These are phyloP conservation scores for Alternaria incomplexa DNA, from an alignment of 2,329 filamentous ascomycete species.

Conservation along the genomic window DNA sequence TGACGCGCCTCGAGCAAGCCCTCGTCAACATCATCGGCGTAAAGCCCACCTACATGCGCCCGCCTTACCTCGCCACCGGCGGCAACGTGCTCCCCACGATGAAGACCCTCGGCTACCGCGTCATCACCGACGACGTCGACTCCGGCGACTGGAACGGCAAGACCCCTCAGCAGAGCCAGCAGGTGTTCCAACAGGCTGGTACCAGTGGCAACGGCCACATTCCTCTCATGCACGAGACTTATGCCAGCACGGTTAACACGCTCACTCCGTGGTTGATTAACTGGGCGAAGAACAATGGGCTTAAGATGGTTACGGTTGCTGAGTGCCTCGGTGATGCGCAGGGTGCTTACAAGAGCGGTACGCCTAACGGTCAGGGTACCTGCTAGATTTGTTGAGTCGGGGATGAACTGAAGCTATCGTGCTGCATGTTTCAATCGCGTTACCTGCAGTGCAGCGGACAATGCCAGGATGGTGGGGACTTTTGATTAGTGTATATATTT, in stretches of 20 bases:
- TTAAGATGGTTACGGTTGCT: conserved; percentile 46
- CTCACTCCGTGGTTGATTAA: conserved; percentile 47
- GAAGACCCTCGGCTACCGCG: conserved; percentile 44
- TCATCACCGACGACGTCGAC: conserved; percentile 45
- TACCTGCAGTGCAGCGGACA: no score
- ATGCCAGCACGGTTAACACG: conserved; percentile 40
- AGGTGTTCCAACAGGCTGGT: conserved; percentile 40
- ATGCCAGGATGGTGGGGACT: no score
- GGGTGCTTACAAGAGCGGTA: conserved; percentile 37
- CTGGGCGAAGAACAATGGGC: conserved; percentile 45
- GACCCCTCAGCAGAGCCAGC: conserved; percentile 40
- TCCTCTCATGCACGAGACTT: conserved; percentile 46
- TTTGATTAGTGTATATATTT: background rate
- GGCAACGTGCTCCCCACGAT: conserved; percentile 41
- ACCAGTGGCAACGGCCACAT: conserved; percentile 45
- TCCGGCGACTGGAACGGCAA: conserved; percentile 45
- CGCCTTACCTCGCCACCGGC: conserved; percentile 44
- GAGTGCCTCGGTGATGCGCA: conserved; percentile 41
- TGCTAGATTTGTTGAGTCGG: conserved; percentile 16
- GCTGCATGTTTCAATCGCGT: no score
- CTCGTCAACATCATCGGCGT: conserved; percentile 46
- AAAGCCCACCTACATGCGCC: conserved; percentile 48
- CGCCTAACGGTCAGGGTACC: conserved; percentile 22
- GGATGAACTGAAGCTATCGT: no score
- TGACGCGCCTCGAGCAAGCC: conserved; percentile 42